Base-by-base conservation (phyloP, 805 yeast species). In the Cyberlindnera americana region DNA sequence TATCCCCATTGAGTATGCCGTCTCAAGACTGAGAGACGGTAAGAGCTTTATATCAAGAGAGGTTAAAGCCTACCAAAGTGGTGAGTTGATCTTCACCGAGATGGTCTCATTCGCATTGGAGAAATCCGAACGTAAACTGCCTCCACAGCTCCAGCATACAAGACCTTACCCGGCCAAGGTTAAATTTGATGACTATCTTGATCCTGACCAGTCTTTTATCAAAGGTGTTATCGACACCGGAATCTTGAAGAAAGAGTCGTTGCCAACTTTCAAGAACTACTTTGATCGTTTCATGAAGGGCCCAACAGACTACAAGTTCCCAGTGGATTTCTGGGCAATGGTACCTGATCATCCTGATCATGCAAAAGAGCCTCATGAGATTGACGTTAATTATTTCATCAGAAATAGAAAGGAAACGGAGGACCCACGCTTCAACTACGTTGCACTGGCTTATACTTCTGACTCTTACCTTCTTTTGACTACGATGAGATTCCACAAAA, bases 361-460 rank as follows among this genome's bases (percentile, higher is more conserved):
- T n/a, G 16, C 33, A 6, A 44, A 43, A 27, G 32, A 38, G 1
- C 53, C 57, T 0, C 45, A 51, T 29, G 57, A 55, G 24, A 47
- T 49, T 11, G 40, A 35, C 15, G 48, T 46, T 9, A 41, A 48
- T 22, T 32, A 37, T 29, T 49, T 47, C 30, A 32, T 49, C 10
- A 49, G 36, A 34, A 37, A 48, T 5, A 40, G 36, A 19, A 37
- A 38, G 23, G 37, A 13, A 47, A 57, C 44, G 19, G 43, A n/a
- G 33, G 54, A 53, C 19, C 47, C 52, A 2, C 50, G 69, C 17
- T 73, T 67, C 54, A 59, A 75, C 44, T 78, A 74, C 58, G 78
- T 72, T 8, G 81, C 81, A 0, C 54, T 80, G 33, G 80, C 81
- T 3, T 76, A 76, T 43, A 59, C 78, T 10, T 71, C 83, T 0